These are phyloP conservation scores for Phytophthora parvispora DNA, from an alignment of 352 stramenopile genomes.

Conservation along the genomic window DNA sequence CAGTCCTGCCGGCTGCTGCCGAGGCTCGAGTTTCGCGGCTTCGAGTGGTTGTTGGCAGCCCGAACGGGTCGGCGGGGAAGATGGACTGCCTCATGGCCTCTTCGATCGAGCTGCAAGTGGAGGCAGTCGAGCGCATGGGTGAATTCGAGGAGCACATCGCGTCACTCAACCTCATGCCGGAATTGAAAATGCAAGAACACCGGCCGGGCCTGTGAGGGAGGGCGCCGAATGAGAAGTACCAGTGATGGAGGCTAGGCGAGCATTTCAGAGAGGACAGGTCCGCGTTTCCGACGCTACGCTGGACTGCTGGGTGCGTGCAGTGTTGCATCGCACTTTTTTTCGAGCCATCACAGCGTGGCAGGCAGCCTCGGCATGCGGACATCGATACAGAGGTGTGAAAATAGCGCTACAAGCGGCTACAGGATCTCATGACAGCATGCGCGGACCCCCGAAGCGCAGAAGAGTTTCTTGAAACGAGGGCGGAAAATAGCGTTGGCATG, in stretches of 20 bases:
- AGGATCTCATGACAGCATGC: conserved; percentile 11
- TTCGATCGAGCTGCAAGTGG: conserved; percentile 40
- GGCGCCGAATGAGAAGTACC: conserved; percentile 38
- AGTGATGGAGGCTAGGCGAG: conserved; percentile 27
- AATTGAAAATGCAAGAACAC: conserved; percentile 7
- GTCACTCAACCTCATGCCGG: conserved; percentile 37
- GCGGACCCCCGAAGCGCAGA: conserved; percentile 9
- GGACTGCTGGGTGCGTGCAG: conserved; percentile 25
- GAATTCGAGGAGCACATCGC: conserved; percentile 21
- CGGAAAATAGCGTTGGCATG: conserved; percentile 33
- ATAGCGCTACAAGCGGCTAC: conserved; percentile 19
- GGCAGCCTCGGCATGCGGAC: conserved; percentile 5
- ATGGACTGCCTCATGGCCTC: conserved; percentile 38
- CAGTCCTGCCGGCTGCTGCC: neutral
- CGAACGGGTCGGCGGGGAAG: conserved; percentile 35
- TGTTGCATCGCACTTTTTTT: conserved; percentile 39
- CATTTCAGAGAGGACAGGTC: conserved; percentile 31
- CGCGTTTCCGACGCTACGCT: conserved; percentile 24
- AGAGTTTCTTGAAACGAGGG: conserved; percentile 17
- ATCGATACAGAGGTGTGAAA: conserved; percentile 14
- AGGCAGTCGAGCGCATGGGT: conserved; percentile 40
- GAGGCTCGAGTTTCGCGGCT: conserved; percentile 21
- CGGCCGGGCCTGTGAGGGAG: conserved; percentile 2
- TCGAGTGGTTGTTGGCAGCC: conserved; percentile 11
- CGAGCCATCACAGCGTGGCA: conserved; percentile 14